phyloP scores from a whole-genome alignment of 768 basidiomycete species.

The Tulasnella sp. region DNA sequence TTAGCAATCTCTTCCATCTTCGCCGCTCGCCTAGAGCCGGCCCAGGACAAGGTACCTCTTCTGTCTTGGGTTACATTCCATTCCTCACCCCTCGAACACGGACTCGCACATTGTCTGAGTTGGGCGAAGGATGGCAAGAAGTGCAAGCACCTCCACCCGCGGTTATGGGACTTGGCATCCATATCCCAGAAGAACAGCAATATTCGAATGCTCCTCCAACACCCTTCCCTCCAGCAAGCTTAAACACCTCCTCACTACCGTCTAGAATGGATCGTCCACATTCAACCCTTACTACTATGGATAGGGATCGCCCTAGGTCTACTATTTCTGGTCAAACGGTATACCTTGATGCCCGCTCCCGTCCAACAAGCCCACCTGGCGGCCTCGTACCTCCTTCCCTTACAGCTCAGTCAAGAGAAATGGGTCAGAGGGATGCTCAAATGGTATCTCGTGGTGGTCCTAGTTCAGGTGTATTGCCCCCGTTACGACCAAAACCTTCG shows the following conservation, averaged over 20 bases:
- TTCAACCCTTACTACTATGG: neutral
- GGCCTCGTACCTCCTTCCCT: neutral
- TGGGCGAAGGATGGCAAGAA: slow-evolving; percentile 6
- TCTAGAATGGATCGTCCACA: slow-evolving; percentile 1
- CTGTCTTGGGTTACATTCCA: neutral
- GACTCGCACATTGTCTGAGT: neutral
- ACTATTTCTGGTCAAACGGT: slow-evolving; percentile 4
- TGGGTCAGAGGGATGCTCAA: neutral
- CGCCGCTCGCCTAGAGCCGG: neutral
- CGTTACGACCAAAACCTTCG: too few species aligned
- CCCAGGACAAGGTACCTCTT: neutral
- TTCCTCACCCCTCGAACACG: neutral
- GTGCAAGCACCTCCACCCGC: neutral
- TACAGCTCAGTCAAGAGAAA: neutral
- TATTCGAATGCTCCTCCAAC: neutral
- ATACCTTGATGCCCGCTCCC: slow-evolving; percentile 6
- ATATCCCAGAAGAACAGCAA: neutral
- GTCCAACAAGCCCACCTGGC: neutral
- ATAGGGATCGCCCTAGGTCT: neutral
- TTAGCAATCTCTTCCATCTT: neutral
- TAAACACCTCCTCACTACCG: neutral
- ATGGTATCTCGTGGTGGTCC: slow-evolving; percentile 11
- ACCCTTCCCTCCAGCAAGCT: slow-evolving; percentile 4
- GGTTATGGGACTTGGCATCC: slow-evolving; percentile 1
- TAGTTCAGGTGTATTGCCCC: too few species aligned